Percentiles rank a stretch among this genome's conserved stretches.
These are phyloP conservation scores for Neonectria punicea DNA, from an alignment of 2,329 filamentous ascomycete species.

Conservation along the genomic window DNA sequence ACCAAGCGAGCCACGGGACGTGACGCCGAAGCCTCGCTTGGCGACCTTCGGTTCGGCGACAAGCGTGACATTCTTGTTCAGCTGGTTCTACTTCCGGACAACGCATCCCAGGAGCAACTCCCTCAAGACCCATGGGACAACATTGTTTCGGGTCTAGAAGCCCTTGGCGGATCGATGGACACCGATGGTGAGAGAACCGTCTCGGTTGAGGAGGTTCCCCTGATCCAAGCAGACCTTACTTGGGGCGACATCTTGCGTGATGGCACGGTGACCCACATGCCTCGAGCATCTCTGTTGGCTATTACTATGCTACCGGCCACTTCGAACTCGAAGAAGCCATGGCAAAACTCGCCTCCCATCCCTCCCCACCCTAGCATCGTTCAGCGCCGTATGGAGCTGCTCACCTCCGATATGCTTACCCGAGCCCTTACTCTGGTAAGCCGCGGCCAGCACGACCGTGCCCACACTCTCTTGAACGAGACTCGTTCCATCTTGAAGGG, in stretches of 20 bases:
- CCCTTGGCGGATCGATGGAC: conserved; percentile 87
- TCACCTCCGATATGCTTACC: conserved; percentile 98
- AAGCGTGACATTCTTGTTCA: conserved; percentile 95
- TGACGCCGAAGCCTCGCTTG: conserved; percentile 91
- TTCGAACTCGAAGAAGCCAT: conserved; percentile 72
- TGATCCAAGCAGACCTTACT: conserved; percentile 93
- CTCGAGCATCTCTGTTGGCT: conserved; percentile 88
- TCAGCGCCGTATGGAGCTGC: conserved; percentile 94
- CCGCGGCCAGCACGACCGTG: conserved; percentile 91
- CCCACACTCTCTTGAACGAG: conserved; percentile 90
- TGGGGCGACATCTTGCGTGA: conserved; percentile 95
- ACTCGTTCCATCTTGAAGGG: conserved; percentile 96
- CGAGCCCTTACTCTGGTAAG: conserved; percentile 90
- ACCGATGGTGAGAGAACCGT: conserved; percentile 83
- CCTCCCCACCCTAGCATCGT: conserved; percentile 95
- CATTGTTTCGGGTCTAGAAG: conserved; percentile 94
- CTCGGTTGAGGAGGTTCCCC: conserved; percentile 92
- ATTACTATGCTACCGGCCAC: conserved; percentile 91
- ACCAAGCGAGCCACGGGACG: conserved; percentile 95
- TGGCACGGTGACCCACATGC: conserved; percentile 84
- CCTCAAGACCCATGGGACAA: conserved; percentile 98
- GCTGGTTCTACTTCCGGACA: conserved; percentile 90
- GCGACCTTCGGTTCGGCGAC: conserved; percentile 93
- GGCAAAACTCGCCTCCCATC: conserved; percentile 79
- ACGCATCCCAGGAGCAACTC: conserved; percentile 80